Evolutionary conservation across 164 flowering plant genomes (phyloP), one percentile per base, ranked within the genome.

Genomic region (Umbilicus rupestris): DNA sequence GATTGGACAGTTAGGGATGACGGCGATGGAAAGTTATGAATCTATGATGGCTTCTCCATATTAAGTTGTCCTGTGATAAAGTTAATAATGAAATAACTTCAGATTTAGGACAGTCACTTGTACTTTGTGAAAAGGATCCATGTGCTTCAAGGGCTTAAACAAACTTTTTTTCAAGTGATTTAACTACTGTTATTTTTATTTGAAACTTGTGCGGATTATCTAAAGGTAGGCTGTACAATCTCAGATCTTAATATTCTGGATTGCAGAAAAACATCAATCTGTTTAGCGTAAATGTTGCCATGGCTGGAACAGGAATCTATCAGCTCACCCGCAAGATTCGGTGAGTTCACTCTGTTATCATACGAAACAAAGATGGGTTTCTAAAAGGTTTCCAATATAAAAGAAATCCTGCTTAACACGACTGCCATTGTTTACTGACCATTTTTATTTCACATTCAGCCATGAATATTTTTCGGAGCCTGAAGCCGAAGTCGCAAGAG

Each of bases 181-280:
- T 6, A 47, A 17, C 52, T 47, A 12, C 20, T 16, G 52, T 47
- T 47, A 16, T 47, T 17, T 5, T 19, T 20, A 0, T 4, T 49
- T 49, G 55, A 49, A 49, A 20, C n/a, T 49, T 5, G 64, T 12
- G 64, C 30, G 64, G 39, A 3, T 1, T 5, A 60, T 29, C 39
- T 1, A 39, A 60, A 30, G 1, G 20, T 16, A 20, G 39, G 15
- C 17, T 60, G n/a, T n/a, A 50, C 20, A 6, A 7, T 19, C 5
- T 35, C 6, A 20, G 10, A 10, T 69, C 15, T 10, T 41, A 39
- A 28, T 30, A 45, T 6, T 39, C 65, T n/a, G 19, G 39, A 52
- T 64, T 81, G 72, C 89, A 88, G 94, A 88, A 82, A 66, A 88
- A 88, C 69, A 84, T 83, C 89, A 88, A 88, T 62, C 91, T 88